phyloP scores from a whole-genome alignment of 176 grass and related monocot species.

The Phragmites australis region DNA sequence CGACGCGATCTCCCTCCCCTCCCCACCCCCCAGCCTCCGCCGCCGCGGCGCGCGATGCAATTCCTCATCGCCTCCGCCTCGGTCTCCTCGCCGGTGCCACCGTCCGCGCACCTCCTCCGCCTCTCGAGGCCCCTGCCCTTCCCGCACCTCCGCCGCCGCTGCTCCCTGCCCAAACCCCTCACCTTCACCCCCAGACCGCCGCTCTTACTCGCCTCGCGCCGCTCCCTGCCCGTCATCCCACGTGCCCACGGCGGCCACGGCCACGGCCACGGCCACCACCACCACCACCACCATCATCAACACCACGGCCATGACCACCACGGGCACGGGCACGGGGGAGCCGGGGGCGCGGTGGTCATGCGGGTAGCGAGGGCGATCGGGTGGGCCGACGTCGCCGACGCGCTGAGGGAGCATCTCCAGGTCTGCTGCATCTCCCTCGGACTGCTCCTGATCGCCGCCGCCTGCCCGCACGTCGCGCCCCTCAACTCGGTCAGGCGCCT shows the following conservation, averaged over 20 bases:
- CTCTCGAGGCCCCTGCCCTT: constrained; percentile 31
- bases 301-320: background rate
- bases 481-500: constrained; percentile 37
- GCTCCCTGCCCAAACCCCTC: constrained; percentile 14
- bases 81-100: constrained; percentile 20
- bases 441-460: constrained; percentile 74
- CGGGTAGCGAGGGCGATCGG: constrained; percentile 71
- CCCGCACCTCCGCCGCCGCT: constrained; percentile 41
- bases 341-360: constrained; percentile 54
- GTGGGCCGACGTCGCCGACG: constrained; percentile 69
- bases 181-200: background rate
- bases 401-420: constrained; percentile 82
- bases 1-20: constrained; percentile 17
- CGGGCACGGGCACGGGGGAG: constrained; percentile 27
- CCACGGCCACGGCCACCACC: background rate
- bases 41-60: constrained; percentile 30
- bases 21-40: background rate
- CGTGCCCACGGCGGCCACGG: constrained; percentile 48
- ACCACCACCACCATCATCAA: constrained; percentile 14
- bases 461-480: constrained; percentile 54
- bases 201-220: constrained; percentile 39
- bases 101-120: constrained; percentile 27
- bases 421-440: constrained; percentile 85
- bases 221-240: constrained; percentile 13
- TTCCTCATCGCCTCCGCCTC: constrained; percentile 34